Conservation (phyloP, 345 rosid species). For the Salix arbutifolia region DNA sequence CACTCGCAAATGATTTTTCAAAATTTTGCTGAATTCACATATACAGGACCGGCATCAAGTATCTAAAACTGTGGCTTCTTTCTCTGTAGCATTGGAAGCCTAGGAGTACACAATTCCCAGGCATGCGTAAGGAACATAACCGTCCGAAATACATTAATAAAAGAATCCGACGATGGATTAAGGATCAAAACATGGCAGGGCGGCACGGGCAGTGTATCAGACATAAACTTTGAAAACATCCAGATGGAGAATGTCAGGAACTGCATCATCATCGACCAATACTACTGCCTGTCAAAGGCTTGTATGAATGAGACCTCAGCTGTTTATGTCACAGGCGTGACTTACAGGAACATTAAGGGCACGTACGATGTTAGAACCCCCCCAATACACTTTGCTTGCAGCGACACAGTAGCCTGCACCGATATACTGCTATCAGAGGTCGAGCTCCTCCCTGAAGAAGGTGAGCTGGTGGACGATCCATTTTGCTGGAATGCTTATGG, state of each 20-base stretch:
- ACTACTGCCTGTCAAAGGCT: constrained; percentile 62
- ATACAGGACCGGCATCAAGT: neutral
- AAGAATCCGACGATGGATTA: constrained; percentile 89
- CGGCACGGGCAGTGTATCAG: constrained; percentile 70
- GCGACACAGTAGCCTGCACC: constrained; percentile 88
- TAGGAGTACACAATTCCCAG: constrained; percentile 87
- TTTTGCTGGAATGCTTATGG: constrained; percentile 99
- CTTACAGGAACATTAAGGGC: constrained; percentile 78
- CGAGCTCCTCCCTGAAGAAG: constrained; percentile 84
- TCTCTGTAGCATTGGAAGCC: constrained; percentile 76
- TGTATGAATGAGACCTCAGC: constrained; percentile 87
- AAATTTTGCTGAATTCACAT: neutral
- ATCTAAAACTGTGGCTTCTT: neutral
- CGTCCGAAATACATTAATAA: constrained; percentile 53
- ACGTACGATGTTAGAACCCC: constrained; percentile 77
- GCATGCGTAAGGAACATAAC: constrained; percentile 92
- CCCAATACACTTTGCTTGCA: constrained; percentile 92
- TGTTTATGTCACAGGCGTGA: constrained; percentile 55
- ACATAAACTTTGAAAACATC: constrained; percentile 67
- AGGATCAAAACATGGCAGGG: constrained; percentile 98
- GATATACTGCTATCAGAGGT: constrained; percentile 86
- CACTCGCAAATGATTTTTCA: neutral
- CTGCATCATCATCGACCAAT: constrained; percentile 88
- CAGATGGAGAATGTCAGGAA: constrained; percentile 89
- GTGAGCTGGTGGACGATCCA: constrained; percentile 82